These are phyloP conservation scores for Solanum piurae DNA, from an alignment of 257 asterid species.

Conservation along the genomic window DNA sequence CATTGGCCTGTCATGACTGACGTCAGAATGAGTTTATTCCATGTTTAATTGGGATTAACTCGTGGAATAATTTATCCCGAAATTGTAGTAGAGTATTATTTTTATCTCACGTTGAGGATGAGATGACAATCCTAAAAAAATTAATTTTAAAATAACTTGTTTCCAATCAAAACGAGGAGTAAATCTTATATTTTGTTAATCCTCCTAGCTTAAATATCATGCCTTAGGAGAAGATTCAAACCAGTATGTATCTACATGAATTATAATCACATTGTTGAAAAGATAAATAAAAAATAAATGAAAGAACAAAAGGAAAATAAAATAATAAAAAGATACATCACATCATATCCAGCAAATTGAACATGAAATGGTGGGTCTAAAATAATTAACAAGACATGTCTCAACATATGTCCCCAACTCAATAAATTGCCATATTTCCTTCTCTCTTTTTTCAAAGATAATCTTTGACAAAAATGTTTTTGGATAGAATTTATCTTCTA, in stretches of 20 bases:
- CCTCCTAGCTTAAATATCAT: neutral
- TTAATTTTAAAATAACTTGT: no score
- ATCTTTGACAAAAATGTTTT: neutral
- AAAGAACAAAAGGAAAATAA: neutral
- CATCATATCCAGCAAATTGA: neutral
- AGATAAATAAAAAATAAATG: neutral
- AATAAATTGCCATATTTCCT: neutral
- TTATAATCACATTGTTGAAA: neutral
- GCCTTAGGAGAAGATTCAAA: neutral
- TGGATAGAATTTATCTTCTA: neutral
- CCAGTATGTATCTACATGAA: neutral
- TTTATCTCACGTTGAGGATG: neutral
- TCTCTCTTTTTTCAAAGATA: neutral
- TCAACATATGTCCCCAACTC: neutral
- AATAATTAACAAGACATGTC: neutral
- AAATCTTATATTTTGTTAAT: no score
- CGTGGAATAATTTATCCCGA: fast-evolving
- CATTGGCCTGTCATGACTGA: neutral
- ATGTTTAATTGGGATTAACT: neutral
- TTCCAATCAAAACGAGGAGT: fast-evolving
- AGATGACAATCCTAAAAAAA: no score
- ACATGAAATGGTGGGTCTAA: neutral
- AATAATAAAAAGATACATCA: neutral
- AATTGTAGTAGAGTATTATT: no score
- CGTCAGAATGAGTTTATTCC: no score